Conservation (phyloP, 2,329 filamentous ascomycete genomes). For the Alternaria gaisen region DNA sequence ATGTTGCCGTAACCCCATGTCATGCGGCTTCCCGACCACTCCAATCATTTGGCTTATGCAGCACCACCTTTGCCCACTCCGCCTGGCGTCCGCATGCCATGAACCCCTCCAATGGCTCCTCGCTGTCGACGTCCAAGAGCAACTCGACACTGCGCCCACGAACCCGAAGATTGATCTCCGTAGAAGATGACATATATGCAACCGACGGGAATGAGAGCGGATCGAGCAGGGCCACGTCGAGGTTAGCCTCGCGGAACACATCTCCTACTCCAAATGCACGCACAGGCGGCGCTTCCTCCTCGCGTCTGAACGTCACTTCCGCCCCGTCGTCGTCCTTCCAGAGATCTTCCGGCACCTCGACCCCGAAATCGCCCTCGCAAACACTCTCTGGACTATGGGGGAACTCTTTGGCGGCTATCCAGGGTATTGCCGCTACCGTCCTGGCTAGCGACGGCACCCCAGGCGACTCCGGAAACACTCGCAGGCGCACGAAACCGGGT, state of each 20-base stretch:
- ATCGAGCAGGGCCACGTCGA: conserved; percentile 53
- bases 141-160: conserved; percentile 58
- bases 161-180: conserved; percentile 58
- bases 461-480: conserved; percentile 25
- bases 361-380: conserved; percentile 35
- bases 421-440: conserved; percentile 60
- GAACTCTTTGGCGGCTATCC: conserved; percentile 59
- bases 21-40: conserved; percentile 42
- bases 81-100: conserved; percentile 50
- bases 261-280: conserved; percentile 52
- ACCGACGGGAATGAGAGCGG: conserved; percentile 43
- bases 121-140: conserved; percentile 51
- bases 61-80: conserved; percentile 44
- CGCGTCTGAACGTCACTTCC: conserved; percentile 41
- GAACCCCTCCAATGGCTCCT: conserved; percentile 52
- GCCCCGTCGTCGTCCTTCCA: conserved; percentile 39
- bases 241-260: conserved; percentile 38
- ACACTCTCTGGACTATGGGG: conserved; percentile 57
- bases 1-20: conserved; percentile 46
- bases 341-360: conserved; percentile 33
- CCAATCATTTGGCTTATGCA: conserved; percentile 47
- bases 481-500: conserved; percentile 40
- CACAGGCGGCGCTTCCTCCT: conserved; percentile 39
- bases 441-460: conserved; percentile 52
- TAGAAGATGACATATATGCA: conserved; percentile 56